Base-by-base conservation (phyloP, 495 filamentous ascomycete genomes). In the Tuber calosporum region DNA sequence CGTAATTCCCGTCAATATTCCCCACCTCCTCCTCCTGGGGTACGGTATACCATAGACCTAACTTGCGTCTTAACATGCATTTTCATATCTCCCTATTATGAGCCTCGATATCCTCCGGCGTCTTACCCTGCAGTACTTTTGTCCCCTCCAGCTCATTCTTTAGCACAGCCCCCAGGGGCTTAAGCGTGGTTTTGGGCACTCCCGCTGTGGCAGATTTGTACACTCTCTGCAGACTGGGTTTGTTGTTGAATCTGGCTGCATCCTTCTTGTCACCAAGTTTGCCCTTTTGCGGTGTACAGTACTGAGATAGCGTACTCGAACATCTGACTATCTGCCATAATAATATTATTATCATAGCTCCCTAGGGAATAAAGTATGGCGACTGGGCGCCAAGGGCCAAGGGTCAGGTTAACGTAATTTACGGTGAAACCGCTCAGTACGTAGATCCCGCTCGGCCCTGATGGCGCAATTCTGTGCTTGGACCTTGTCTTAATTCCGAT, bases 21-120 rank as follows among this genome's bases (percentile, higher is more conserved):
- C 17, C 53, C 30, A 11, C 34, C 30, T 72, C 34, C 39, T 6
- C 26, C 15, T 71, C 36, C 22, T 15, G 30, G 20, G 41, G 53
- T 20, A 34, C 20, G 30, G 19, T 1, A 11, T 58, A 42, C n/a
- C 45, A n/a, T 48, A 11, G 22, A n/a, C 8, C 45, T 11, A 17
- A 17, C 69, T 8, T 39, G 73, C 73, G 22, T 73, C 36, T 68
- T 75, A 38, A 75, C 68, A 73, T 73, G 73, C 22, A 68, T 43
- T 2, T 15, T 8, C 30, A 68, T 45, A 26, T 67, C 22, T 73
- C 36, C n/a, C 41, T 36, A 22, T 73, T 73, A 17, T 48, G 34
- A 3, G 13, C 36, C 26, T 58, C 36, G 48, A 75, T 75, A 62
- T 72, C 69, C 41, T 74, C 73, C 8, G 67, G 69, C 15, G 48